phyloP scores from a whole-genome alignment of 192 early-diverging fungal genomes.

The Pilobolus umbonatus region DNA sequence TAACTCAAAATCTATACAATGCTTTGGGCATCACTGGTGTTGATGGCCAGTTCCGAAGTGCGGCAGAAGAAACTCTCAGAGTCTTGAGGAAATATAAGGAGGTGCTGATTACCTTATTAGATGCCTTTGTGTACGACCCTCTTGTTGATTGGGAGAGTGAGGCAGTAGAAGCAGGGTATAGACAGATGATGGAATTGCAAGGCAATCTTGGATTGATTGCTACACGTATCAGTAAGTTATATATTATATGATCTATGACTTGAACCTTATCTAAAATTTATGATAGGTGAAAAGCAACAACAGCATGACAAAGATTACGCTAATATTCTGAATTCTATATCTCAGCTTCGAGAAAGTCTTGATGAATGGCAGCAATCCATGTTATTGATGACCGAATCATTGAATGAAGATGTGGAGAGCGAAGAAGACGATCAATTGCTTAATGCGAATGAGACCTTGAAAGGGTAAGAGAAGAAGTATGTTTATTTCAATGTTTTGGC shows the following conservation, averaged over 20 bases:
- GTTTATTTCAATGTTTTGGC: neutral
- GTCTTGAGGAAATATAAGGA: slow-evolving; percentile 78
- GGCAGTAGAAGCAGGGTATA: slow-evolving; percentile 20
- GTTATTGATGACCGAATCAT: slow-evolving; percentile 1
- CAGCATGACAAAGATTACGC: slow-evolving; percentile 6
- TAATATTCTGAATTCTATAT: neutral
- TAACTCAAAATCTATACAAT: slow-evolving; percentile 85
- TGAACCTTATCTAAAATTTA: neutral
- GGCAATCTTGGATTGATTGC: slow-evolving; percentile 22
- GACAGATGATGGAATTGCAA: slow-evolving; percentile 29
- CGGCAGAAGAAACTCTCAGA: slow-evolving; percentile 72
- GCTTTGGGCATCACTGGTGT: slow-evolving; percentile 82
- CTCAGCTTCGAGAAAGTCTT: neutral
- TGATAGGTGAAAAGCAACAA: slow-evolving; percentile 15
- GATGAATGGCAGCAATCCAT: slow-evolving; percentile 3
- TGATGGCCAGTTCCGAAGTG: slow-evolving; percentile 74
- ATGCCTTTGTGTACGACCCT: slow-evolving; percentile 93
- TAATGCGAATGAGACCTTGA: neutral
- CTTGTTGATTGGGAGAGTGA: slow-evolving; percentile 55
- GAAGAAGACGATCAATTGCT: neutral
- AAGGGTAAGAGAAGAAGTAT: neutral
- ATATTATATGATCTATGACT: neutral
- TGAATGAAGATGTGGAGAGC: slow-evolving; percentile 5
- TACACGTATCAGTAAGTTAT: slow-evolving; percentile 16
- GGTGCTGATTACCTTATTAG: slow-evolving; percentile 80